These are phyloP conservation scores for Trifolium repens DNA, from an alignment of 306 rosid species.

Conservation along the genomic window DNA sequence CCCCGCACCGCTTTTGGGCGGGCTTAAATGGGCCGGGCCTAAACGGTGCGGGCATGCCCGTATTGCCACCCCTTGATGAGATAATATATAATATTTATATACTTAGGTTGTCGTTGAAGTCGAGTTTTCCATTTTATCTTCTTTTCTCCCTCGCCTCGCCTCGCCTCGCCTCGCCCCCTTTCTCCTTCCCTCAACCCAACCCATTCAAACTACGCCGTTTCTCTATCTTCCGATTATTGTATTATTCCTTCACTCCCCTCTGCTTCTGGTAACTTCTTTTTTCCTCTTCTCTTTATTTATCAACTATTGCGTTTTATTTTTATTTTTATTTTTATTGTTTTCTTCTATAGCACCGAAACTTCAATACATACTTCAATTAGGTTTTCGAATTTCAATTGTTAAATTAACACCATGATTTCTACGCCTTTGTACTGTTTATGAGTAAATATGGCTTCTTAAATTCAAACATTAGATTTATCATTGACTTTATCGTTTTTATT, in stretches of 20 bases:
- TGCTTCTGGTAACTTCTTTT: background rate
- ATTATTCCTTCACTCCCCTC: background rate
- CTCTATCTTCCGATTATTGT: background rate
- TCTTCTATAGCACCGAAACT: background rate
- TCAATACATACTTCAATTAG: conserved; percentile 27
- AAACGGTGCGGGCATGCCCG: too few species aligned
- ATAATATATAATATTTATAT: too few species aligned
- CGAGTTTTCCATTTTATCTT: background rate
- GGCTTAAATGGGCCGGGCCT: too few species aligned
- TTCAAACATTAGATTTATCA: too few species aligned
- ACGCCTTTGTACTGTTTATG: background rate
- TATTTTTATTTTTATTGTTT: background rate
- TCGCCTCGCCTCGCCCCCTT: background rate
- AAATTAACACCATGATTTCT: background rate
- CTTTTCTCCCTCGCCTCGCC: background rate
- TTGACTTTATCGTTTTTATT: background rate
- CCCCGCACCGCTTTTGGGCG: too few species aligned
- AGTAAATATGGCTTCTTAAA: too few species aligned
- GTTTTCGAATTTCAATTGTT: background rate
- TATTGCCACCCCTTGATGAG: too few species aligned
- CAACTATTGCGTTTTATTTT: background rate
- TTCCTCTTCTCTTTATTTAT: background rate
- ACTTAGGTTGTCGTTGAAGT: background rate
- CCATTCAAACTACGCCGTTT: background rate
- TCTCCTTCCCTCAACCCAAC: background rate